A percentile compares a stretch with the other conserved stretches of the same genome.
Conservation (phyloP, 2,329 filamentous ascomycete species). For the Cadophora malorum region DNA sequence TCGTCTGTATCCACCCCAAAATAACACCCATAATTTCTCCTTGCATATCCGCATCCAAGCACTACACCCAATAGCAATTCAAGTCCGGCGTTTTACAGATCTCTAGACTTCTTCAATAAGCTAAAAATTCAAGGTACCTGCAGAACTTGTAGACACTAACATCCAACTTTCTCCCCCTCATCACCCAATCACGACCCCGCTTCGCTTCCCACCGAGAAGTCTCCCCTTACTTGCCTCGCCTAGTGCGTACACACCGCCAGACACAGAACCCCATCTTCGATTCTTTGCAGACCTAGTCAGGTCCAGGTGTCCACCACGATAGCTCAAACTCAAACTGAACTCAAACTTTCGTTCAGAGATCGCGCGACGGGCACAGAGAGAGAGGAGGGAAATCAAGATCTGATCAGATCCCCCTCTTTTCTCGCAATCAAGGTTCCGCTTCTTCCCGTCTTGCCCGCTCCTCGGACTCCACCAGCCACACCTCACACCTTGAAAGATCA, state of each 20-base stretch:
- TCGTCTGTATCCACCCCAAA: background rate
- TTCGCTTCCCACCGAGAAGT: conserved; percentile 7
- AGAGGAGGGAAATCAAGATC: background rate
- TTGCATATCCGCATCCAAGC: conserved; percentile 3
- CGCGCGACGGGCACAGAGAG: background rate
- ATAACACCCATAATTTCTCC: conserved; percentile 5
- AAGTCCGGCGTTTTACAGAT: conserved; percentile 8
- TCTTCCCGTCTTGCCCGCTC: background rate
- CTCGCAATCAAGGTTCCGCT: conserved; percentile 14
- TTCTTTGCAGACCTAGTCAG: background rate
- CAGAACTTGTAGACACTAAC: conserved; percentile 5
- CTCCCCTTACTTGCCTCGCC: background rate
- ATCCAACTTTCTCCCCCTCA: conserved; percentile 11
- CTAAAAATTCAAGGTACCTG: conserved; percentile 6
- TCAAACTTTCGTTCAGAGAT: background rate
- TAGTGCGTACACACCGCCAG: conserved; percentile 9
- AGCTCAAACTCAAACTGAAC: conserved; percentile 11
- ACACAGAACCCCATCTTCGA: background rate
- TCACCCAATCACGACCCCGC: conserved; percentile 8
- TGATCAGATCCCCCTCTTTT: conserved; percentile 5
- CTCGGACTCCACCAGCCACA: background rate
- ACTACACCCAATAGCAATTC: conserved; percentile 6
- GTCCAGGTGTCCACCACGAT: conserved; percentile 1
- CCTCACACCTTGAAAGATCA: background rate
- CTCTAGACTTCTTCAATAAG: background rate